Conservation (phyloP, 2,329 filamentous ascomycete genomes). For the Aspergillus sp. region DNA sequence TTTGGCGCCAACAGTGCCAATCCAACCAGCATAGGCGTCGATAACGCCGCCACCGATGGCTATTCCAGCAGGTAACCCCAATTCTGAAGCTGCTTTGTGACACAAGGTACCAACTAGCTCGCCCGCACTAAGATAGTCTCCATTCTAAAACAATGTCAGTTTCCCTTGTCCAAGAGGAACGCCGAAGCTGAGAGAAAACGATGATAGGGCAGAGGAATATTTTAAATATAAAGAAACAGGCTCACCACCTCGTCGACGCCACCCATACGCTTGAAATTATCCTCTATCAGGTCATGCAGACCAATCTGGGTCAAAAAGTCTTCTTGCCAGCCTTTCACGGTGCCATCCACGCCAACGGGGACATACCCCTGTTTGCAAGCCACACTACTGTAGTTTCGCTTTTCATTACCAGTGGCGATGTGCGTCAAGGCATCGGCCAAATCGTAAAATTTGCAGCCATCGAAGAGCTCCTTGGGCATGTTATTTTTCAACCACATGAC, state of each 20-base stretch:
- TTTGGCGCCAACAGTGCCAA: slow-evolving; percentile 97
- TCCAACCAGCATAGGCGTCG: slow-evolving; percentile 97
- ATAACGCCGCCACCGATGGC: slow-evolving; percentile 96
- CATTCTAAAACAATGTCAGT: slow-evolving; percentile 64
- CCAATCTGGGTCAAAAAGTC: slow-evolving; percentile 89
- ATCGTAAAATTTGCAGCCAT: slow-evolving; percentile 95
- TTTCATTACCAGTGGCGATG: slow-evolving; percentile 88
- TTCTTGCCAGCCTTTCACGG: slow-evolving; percentile 96
- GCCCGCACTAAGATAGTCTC: slow-evolving; percentile 85
- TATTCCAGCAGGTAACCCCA: slow-evolving; percentile 83
- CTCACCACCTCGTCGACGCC: slow-evolving; percentile 93
- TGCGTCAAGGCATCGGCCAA: slow-evolving; percentile 90
- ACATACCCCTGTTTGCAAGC: slow-evolving; percentile 98
- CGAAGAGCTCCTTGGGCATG: slow-evolving; percentile 89
- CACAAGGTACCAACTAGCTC: slow-evolving; percentile 85
- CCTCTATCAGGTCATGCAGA: slow-evolving; percentile 76
- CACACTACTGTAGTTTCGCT: slow-evolving; percentile 88
- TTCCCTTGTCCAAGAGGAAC: background rate
- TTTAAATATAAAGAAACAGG: slow-evolving; percentile 41
- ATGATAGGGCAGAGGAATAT: background rate
- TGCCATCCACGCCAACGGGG: slow-evolving; percentile 94
- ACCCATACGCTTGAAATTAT: slow-evolving; percentile 90
- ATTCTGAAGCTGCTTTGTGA: slow-evolving; percentile 76
- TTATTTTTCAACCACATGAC: slow-evolving; percentile 98
- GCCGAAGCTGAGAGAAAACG: background rate